Evolutionary conservation across 2,329 filamentous ascomycete species (phyloP), one percentile per base, ranked within the genome.

Genomic region (Botrytis fragariae): DNA sequence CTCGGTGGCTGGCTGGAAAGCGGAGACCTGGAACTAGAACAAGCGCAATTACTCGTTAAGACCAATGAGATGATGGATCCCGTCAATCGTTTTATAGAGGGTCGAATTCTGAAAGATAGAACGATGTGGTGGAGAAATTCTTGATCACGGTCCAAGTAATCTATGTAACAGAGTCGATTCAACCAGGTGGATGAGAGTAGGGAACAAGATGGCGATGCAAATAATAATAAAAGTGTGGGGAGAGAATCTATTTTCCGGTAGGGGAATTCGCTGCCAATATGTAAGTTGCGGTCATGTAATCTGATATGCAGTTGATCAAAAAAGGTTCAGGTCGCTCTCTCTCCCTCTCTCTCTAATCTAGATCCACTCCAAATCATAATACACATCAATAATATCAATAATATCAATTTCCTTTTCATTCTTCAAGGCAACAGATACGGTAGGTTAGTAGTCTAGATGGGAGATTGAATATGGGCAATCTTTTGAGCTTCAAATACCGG

Each of bases 401-500:
- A 71, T 54, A 64, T 48, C 69, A 51, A 64, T 64, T 51, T 64
- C 48, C 61, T 42, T 72, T 72, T 48, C 62, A 60, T 60, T 57
- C 61, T 60, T 72, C 62, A 35, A 48, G 22, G 60, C 63, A 65
- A 35, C 51, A 32, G 37, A 68, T 68, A 54, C 37, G n/a, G 60
- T 65, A 60, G 48, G 69, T 54, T 57, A 54, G 35, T 37, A 22
- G 48, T n/a, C 42, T 39, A 32, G 32, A 45, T 61, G 64, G 64
- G n/a, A 54, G 42, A 44, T 42, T 63, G 69, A 37, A 22, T 71
- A 54, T 39, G 48, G 64, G 32, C 44, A 64, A 42, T 61, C 65
- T 67, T 71, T 75, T 65, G 71, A 69, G 71, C 64, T 37, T 48
- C 29, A 73, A 39, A 54, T 61, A 54, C 63, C 64, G 54, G 64